A percentile compares a stretch with the other conserved stretches of the same genome.
These are phyloP conservation scores for Dichotomocladium elegans DNA, from an alignment of 371 early-diverging fungal species.

Conservation along the genomic window DNA sequence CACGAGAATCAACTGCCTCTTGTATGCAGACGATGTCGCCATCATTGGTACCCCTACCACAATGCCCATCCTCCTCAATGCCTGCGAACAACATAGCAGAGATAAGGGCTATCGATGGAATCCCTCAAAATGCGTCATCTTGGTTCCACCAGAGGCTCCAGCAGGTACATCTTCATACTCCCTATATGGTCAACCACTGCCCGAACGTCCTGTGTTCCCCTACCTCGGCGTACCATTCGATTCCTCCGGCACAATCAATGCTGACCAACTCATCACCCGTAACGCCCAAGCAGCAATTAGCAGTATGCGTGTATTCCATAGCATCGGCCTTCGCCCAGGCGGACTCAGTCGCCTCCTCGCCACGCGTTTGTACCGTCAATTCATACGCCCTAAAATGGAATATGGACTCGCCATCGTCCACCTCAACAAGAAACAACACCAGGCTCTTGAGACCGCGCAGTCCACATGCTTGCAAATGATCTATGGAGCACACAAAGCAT, in stretches of 20 bases:
- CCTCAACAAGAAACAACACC: too few species aligned
- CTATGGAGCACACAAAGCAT: too few species aligned
- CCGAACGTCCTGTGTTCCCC: background rate
- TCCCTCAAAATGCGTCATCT: constrained; percentile 20
- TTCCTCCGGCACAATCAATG: constrained; percentile 4
- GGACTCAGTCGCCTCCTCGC: background rate
- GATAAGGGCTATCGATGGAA: constrained; percentile 21
- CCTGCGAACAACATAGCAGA: constrained; percentile 6
- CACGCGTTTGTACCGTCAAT: too few species aligned
- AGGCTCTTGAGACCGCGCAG: too few species aligned
- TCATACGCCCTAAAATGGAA: too few species aligned
- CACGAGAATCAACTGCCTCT: constrained; percentile 6
- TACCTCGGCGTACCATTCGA: constrained; percentile 15
- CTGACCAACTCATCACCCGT: background rate
- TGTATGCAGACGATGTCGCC: too few species aligned
- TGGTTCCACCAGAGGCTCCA: background rate
- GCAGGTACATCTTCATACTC: background rate
- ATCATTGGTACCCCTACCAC: background rate
- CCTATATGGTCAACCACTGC: constrained; percentile 1
- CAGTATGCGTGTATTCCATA: constrained; percentile 3
- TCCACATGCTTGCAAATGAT: too few species aligned
- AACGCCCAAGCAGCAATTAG: background rate
- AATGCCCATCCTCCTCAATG: background rate
- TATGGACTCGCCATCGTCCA: too few species aligned
- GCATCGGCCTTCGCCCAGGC: background rate